Conservation (phyloP, 331 rosid species). For the Quercus phellos region DNA sequence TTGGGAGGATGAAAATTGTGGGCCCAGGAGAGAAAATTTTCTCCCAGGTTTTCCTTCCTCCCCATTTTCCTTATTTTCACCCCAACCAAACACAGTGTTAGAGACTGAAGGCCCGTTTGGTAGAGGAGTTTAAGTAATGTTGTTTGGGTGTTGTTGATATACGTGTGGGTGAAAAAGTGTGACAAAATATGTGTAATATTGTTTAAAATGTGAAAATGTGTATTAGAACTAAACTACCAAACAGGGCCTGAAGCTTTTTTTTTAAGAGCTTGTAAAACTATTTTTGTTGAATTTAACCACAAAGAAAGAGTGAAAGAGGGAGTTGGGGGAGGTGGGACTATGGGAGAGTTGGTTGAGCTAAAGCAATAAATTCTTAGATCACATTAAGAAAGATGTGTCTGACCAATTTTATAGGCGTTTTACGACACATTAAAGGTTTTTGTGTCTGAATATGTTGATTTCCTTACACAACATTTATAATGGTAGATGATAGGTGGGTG, state of each 20-base stretch:
- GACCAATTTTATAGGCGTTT: slow-evolving; percentile 21
- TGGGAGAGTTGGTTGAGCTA: slow-evolving; percentile 45
- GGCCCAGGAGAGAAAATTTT: too few species aligned
- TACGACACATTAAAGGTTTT: slow-evolving; percentile 4
- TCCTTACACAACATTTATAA: slow-evolving; percentile 34
- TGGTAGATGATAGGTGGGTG: slow-evolving; percentile 39
- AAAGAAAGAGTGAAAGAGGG: neutral
- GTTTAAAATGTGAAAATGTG: too few species aligned
- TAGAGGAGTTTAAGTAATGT: too few species aligned
- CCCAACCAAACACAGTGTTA: too few species aligned
- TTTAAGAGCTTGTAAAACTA: neutral
- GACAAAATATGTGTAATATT: too few species aligned
- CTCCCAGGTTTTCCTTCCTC: too few species aligned
- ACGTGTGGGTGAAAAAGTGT: too few species aligned
- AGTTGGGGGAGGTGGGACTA: slow-evolving; percentile 21
- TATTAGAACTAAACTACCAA: too few species aligned
- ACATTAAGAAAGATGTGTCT: slow-evolving; percentile 4
- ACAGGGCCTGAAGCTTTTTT: neutral
- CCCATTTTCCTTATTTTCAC: too few species aligned
- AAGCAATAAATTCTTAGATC: slow-evolving; percentile 48
- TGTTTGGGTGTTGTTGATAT: too few species aligned
- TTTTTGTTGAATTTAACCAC: slow-evolving; percentile 6
- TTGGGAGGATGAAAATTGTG: too few species aligned
- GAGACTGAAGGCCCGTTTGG: too few species aligned
- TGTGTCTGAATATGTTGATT: slow-evolving; percentile 6